Evolutionary conservation across 257 asterid genomes (phyloP).

Genomic region (Primulina eburnea): DNA sequence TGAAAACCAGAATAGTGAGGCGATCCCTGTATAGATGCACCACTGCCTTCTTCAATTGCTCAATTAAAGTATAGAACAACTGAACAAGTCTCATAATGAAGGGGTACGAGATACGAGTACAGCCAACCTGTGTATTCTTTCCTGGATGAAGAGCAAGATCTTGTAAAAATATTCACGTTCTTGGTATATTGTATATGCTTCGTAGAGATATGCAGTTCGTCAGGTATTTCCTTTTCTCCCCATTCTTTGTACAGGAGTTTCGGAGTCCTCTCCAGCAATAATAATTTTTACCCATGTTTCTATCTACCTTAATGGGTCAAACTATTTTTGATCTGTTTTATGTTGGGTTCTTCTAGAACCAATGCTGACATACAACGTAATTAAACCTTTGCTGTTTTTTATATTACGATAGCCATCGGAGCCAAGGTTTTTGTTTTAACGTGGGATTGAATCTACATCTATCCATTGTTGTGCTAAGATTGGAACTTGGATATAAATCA

Average conservation of each 20-base stretch:
- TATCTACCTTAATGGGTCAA: background rate
- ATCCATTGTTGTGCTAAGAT: too few relatives aligned
- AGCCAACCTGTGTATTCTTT: background rate
- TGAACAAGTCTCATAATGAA: background rate
- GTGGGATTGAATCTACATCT: too few relatives aligned
- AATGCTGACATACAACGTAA: background rate
- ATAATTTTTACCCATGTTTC: background rate
- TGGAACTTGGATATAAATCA: too few relatives aligned
- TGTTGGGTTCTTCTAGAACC: background rate
- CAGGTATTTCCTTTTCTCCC: background rate
- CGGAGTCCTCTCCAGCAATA: background rate
- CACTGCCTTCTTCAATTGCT: background rate
- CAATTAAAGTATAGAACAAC: too few relatives aligned
- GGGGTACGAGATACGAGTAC: background rate
- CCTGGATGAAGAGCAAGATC: background rate
- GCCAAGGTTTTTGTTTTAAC: too few relatives aligned
- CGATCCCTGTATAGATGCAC: conserved; percentile 48
- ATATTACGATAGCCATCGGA: too few relatives aligned
- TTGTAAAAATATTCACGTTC: background rate
- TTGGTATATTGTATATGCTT: background rate
- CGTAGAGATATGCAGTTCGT: background rate
- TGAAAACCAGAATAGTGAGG: conserved; percentile 38
- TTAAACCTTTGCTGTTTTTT: too few relatives aligned
- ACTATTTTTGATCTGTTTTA: background rate
- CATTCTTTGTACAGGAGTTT: background rate